These are phyloP conservation scores for Boechera divaricarpa DNA, from an alignment of 345 rosid species.

Conservation along the genomic window DNA sequence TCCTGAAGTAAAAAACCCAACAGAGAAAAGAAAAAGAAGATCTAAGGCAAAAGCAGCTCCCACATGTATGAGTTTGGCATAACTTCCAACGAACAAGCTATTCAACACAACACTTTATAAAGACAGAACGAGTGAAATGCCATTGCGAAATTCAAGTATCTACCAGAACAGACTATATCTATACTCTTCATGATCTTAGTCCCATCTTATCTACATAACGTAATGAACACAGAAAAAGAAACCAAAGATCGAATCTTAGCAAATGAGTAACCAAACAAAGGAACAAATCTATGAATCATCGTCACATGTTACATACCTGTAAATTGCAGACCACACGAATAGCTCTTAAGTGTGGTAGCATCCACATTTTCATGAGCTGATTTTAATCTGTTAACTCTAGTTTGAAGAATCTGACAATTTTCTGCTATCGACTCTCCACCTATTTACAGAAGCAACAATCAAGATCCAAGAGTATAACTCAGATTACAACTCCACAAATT, in stretches of 20 bases:
- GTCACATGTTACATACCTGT: constrained; percentile 35
- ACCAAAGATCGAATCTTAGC: neutral
- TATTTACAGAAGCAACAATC: constrained; percentile 30
- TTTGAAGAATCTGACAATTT: constrained; percentile 93
- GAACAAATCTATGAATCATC: neutral
- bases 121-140: constrained; percentile 3
- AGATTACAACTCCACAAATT: neutral
- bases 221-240: constrained; percentile 9
- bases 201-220: constrained; percentile 4
- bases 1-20: constrained; percentile 21
- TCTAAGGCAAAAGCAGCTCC: constrained; percentile 41
- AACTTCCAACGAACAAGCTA: constrained; percentile 15
- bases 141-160: neutral
- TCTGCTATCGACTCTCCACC: constrained; percentile 85
- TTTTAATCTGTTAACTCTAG: constrained; percentile 79
- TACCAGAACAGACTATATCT: neutral
- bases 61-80: constrained; percentile 33
- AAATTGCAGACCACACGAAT: constrained; percentile 70
- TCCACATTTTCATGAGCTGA: constrained; percentile 66
- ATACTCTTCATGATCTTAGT: constrained; percentile 17
- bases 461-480: neutral
- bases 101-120: neutral
- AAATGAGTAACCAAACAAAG: neutral
- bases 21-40: constrained; percentile 13
- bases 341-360: constrained; percentile 58